phyloP scores from a whole-genome alignment of 2,329 filamentous ascomycete species.

The Juglanconis sp. region DNA sequence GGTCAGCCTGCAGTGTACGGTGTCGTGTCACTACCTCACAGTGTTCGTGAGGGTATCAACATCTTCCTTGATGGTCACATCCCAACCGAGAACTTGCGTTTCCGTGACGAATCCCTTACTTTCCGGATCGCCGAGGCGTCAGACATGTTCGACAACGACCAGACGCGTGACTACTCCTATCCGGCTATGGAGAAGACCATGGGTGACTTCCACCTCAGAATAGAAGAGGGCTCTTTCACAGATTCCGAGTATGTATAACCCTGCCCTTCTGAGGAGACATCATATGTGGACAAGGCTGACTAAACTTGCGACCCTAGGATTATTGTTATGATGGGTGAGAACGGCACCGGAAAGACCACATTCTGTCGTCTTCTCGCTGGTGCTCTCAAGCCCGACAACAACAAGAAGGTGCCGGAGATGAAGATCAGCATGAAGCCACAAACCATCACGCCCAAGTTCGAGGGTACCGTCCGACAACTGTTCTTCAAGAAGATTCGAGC shows the following conservation, averaged over 20 bases:
- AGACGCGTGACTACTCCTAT: constrained; percentile 80
- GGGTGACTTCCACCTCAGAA: constrained; percentile 78
- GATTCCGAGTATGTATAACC: constrained; percentile 67
- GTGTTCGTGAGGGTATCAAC: constrained; percentile 98
- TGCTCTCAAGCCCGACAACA: constrained; percentile 83
- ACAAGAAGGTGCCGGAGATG: constrained; percentile 80
- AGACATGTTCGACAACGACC: constrained; percentile 84
- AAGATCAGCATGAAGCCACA: constrained; percentile 99
- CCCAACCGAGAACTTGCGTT: constrained; percentile 95
- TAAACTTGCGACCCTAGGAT: constrained; percentile 46
- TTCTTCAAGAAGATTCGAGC: constrained; percentile 99
- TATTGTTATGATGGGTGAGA: constrained; percentile 99
- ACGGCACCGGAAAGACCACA: constrained; percentile 98
- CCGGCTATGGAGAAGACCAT: constrained; percentile 91
- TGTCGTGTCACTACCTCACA: constrained; percentile 93
- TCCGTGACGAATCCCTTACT: constrained; percentile 93
- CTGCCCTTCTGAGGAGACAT: background rate
- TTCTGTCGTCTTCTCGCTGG: constrained; percentile 97
- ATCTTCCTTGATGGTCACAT: constrained; percentile 94
- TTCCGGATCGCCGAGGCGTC: constrained; percentile 90
- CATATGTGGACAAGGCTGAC: background rate
- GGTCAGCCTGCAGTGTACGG: constrained; percentile 93
- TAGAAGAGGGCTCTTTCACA: constrained; percentile 84
- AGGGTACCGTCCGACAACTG: constrained; percentile 91
- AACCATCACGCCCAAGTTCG: constrained; percentile 98